phyloP scores from a whole-genome alignment of 768 basidiomycete species.

The Leccinum sublutescens region DNA sequence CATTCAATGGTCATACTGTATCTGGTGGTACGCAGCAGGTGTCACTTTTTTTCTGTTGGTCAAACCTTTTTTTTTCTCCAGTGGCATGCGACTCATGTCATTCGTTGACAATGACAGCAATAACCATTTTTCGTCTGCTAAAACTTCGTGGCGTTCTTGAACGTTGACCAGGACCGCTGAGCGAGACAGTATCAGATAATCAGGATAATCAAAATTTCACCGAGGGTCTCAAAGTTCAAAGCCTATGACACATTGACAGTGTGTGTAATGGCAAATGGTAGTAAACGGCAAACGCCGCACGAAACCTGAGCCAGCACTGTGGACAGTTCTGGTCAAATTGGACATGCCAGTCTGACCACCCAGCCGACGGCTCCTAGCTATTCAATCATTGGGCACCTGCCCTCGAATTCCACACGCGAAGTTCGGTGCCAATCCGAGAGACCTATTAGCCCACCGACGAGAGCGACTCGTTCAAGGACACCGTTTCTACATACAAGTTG shows the following conservation, averaged over 20 bases:
- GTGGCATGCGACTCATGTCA: too few relatives aligned
- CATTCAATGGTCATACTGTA: too few relatives aligned
- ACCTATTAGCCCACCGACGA: too few relatives aligned
- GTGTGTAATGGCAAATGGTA: background rate
- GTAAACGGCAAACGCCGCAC: background rate
- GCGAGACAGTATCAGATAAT: too few relatives aligned
- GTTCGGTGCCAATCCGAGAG: too few relatives aligned
- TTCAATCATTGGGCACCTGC: too few relatives aligned
- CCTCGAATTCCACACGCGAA: too few relatives aligned
- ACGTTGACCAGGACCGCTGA: background rate
- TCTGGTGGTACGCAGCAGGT: background rate
- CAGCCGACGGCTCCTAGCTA: background rate
- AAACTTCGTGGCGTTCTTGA: background rate
- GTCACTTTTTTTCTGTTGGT: background rate
- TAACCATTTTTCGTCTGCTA: background rate
- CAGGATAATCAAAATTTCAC: background rate
- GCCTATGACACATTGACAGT: background rate
- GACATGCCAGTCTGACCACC: too few relatives aligned
- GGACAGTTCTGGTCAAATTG: background rate
- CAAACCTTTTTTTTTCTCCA: background rate
- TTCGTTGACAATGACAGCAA: too few relatives aligned
- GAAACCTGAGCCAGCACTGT: background rate
- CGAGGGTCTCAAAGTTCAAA: background rate
- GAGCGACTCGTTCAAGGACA: too few relatives aligned
- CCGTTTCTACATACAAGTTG: background rate